A percentile compares a stretch with the other conserved stretches of the same genome.
Evolutionary conservation across 2,329 filamentous ascomycete species (phyloP).

Genomic region (Meredithiella fracta): DNA sequence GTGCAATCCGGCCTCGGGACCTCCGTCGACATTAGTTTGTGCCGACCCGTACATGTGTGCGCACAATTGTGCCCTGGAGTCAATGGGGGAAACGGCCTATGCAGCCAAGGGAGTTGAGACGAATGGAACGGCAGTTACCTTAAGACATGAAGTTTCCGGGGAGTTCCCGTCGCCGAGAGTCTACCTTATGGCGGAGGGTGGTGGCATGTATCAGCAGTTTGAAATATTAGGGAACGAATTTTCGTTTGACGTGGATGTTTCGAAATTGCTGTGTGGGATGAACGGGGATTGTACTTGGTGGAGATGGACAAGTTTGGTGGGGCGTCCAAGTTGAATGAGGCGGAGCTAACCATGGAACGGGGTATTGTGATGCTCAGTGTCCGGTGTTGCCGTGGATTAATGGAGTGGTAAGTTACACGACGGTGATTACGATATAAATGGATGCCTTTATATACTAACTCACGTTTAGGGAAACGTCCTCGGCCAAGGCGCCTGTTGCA

Average conservation of each 20-base stretch:
- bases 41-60: slow-evolving; percentile 22
- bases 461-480: slow-evolving; percentile 33
- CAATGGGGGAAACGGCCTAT: slow-evolving; percentile 28
- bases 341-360: slow-evolving; percentile 38
- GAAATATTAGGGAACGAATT: slow-evolving; percentile 45
- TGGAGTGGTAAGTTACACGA: slow-evolving; percentile 17
- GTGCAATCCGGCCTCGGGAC: background rate
- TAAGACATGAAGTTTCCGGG: slow-evolving; percentile 36
- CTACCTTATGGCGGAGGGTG: slow-evolving; percentile 39
- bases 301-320: slow-evolving; percentile 37
- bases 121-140: slow-evolving; percentile 28
- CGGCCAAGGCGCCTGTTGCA: slow-evolving; percentile 35
- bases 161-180: slow-evolving; percentile 27
- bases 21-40: background rate
- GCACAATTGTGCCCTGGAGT: slow-evolving; percentile 26
- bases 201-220: slow-evolving; percentile 40
- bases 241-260: slow-evolving; percentile 50
- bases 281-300: slow-evolving; percentile 49
- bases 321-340: slow-evolving; percentile 29
- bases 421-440: slow-evolving; percentile 19
- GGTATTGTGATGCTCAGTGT: slow-evolving; percentile 35
- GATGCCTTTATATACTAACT: slow-evolving; percentile 31
- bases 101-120: slow-evolving; percentile 31
- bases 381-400: slow-evolving; percentile 16
- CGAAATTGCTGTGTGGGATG: slow-evolving; percentile 44